Conservation (phyloP, 768 basidiomycete genomes). For the Tremella mesenterica region DNA sequence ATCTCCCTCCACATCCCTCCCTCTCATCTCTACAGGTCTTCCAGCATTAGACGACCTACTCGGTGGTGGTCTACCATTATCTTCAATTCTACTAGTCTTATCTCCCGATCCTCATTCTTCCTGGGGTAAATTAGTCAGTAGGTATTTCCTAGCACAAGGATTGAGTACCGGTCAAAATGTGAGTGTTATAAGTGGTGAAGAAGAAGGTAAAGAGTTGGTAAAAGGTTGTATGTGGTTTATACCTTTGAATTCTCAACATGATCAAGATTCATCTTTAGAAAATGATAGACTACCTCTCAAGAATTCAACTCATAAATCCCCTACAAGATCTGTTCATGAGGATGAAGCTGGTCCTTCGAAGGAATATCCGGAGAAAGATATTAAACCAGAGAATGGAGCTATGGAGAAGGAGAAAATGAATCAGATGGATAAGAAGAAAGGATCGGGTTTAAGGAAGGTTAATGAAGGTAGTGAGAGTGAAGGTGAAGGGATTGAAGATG, state of each 20-base stretch:
- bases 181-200: constrained; percentile 55
- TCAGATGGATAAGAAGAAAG: constrained; percentile 38
- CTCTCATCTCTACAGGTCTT: constrained; percentile 66
- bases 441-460: constrained; percentile 27
- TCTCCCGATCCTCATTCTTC: constrained; percentile 81
- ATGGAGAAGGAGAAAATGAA: constrained; percentile 58
- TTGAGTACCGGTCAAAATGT: constrained; percentile 62
- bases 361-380: no score
- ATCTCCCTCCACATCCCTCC: constrained; percentile 38
- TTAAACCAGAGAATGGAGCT: constrained; percentile 45
- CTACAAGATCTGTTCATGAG: no score
- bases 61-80: constrained; percentile 71
- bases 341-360: no score
- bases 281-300: no score
- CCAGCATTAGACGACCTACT: constrained; percentile 91
- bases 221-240: constrained; percentile 75
- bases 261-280: no score
- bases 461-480: constrained; percentile 42
- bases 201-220: constrained; percentile 53
- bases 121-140: constrained; percentile 73
- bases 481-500: constrained; percentile 43
- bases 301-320: no score
- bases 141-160: constrained; percentile 85
- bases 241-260: no score
- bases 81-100: constrained; percentile 61